Base-by-base conservation (phyloP, 257 asterid species). In the Solanum gandarillasii region DNA sequence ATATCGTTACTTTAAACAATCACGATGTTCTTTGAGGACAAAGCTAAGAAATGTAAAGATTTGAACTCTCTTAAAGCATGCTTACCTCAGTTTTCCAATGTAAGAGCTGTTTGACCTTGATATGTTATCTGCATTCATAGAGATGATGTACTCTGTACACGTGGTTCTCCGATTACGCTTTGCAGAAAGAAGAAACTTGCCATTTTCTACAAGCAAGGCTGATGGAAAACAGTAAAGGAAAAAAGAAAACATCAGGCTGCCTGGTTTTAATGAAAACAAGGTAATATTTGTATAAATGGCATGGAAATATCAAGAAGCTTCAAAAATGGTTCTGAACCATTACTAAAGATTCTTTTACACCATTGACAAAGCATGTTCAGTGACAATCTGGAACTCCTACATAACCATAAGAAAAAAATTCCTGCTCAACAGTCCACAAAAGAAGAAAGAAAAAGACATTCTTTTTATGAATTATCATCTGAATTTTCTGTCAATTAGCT, bases 121-220 rank as follows among this genome's bases (percentile, higher is more conserved):
- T 90, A 93, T 91, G 89, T 87, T 92, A 89, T 92, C 98, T 86
- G 96, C 95, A 92, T 92, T 91, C 92, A 92, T 94, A 25, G 98
- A 94, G 89, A 96, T 95, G 67, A 96, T 92, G 83, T 96, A 96
- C 93, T 96, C 98, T 12, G 98, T 95, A 91, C 94, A 92, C 60
- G 98, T 93, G 58, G 96, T 92, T 87, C 94, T 90, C 84, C 98
- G 94, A 86, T 89, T 93, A 82, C 98, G 92, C 89, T 95, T 96
- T 34, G 98, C 98, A 78, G 98, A 94, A 62, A 95, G 98, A 88
- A 95, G 98, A 91, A 95, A 95, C 88, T 95, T 95, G 86, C 98
- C 98, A 74, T 94, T 95, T 92, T 95, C 98, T 32, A 93, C 95
- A 84, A 96, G 96, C 92, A 96, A 90, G 70, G 95, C 98, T 96